Conservation (phyloP, 179 eudicot genomes). For the Gypsophila paniculata region DNA sequence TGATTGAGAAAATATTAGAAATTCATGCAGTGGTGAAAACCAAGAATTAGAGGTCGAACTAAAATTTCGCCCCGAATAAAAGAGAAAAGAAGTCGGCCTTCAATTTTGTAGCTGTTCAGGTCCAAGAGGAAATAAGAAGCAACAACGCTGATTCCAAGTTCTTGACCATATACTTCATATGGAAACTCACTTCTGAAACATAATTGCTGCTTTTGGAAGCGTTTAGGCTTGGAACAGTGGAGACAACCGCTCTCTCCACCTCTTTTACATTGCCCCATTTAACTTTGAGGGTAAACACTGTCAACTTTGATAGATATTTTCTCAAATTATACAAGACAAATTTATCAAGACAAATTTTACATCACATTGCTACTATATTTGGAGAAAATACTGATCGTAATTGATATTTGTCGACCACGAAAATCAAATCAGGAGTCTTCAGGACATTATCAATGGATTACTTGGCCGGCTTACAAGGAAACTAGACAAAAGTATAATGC, state of each 20-base stretch:
- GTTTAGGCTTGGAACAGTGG: conserved; percentile 1
- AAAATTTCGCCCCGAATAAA: neutral
- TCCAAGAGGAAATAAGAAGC: neutral
- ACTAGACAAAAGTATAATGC: neutral
- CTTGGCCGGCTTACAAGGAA: neutral
- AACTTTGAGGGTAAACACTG: too few relatives aligned
- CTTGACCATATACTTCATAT: neutral
- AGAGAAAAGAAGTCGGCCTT: neutral
- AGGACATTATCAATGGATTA: too few relatives aligned
- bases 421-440: too few relatives aligned
- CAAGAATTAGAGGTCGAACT: neutral
- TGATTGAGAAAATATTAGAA: neutral
- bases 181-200: neutral
- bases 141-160: neutral
- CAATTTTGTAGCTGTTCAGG: neutral
- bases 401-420: too few relatives aligned
- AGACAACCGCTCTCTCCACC: neutral
- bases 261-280: too few relatives aligned
- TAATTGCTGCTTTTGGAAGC: conserved; percentile 1
- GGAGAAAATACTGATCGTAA: too few relatives aligned
- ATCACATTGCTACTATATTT: too few relatives aligned
- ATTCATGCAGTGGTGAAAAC: neutral
- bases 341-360: too few relatives aligned
- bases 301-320: too few relatives aligned
- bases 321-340: too few relatives aligned